A percentile compares a stretch with the other conserved stretches of the same genome.
Conservation (phyloP, 257 asterid species). For the Henckelia pumila region DNA sequence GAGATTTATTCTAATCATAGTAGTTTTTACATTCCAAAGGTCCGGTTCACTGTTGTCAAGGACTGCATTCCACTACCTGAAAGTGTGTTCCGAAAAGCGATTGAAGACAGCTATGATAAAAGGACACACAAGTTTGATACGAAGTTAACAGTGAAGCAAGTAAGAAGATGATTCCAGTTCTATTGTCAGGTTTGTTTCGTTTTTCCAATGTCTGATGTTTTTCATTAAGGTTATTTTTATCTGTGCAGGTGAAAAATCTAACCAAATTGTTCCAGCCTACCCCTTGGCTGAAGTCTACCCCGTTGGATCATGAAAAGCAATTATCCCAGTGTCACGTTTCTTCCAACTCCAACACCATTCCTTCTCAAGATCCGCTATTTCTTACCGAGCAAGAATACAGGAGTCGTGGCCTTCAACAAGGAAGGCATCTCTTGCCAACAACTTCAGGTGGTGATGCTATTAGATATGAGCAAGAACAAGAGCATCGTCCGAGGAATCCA, state of each 20-base stretch:
- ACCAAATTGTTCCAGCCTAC: slow-evolving; percentile 48
- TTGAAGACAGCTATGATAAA: slow-evolving; percentile 69
- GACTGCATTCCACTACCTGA: slow-evolving; percentile 86
- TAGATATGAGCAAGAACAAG: slow-evolving; percentile 38
- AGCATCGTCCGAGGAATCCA: slow-evolving; percentile 37
- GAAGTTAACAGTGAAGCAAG: slow-evolving; percentile 69
- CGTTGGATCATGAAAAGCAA: slow-evolving; percentile 30
- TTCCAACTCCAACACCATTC: slow-evolving; percentile 27
- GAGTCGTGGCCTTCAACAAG: slow-evolving; percentile 61
- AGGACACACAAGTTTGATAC: slow-evolving; percentile 68
- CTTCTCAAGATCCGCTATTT: slow-evolving; percentile 37
- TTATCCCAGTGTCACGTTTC: slow-evolving; percentile 29
- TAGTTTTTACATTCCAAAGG: slow-evolving; percentile 40
- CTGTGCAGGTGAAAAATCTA: slow-evolving; percentile 54
- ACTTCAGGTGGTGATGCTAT: slow-evolving; percentile 26
- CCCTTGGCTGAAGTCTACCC: slow-evolving; percentile 36
- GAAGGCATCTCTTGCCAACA: slow-evolving; percentile 38
- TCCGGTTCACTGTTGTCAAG: slow-evolving; percentile 53
- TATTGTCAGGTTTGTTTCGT: background rate
- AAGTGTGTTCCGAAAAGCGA: slow-evolving; percentile 66
- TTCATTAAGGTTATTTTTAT: slow-evolving; percentile 21
- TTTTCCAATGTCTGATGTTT: background rate
- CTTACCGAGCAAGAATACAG: slow-evolving; percentile 77
- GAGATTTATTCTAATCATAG: slow-evolving; percentile 18
- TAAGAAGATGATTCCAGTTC: slow-evolving; percentile 31